Evolutionary conservation across 2,329 filamentous ascomycete species (phyloP).

Genomic region (Pseudophaeomoniella oleicola): DNA sequence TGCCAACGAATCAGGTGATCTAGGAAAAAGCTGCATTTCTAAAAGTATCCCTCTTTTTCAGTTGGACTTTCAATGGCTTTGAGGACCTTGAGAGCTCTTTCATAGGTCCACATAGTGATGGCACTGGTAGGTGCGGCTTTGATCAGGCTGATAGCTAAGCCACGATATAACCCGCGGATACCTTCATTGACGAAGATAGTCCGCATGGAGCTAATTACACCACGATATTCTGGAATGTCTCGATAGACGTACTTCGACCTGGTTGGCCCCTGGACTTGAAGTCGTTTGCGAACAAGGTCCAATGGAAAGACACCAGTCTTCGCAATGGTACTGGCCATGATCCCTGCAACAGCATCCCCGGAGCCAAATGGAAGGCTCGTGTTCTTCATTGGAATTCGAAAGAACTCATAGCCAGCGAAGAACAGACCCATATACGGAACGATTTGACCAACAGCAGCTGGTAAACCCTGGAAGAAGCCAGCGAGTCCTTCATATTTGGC

Average conservation of each 20-base stretch:
- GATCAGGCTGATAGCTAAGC: slow-evolving; percentile 72
- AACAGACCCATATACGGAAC: slow-evolving; percentile 96
- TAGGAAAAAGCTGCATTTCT: too few relatives aligned
- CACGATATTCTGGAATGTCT: slow-evolving; percentile 73
- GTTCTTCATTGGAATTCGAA: slow-evolving; percentile 45
- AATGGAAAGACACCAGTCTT: slow-evolving; percentile 90
- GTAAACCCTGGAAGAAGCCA: slow-evolving; percentile 81
- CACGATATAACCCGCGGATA: slow-evolving; percentile 67
- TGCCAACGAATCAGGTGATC: too few relatives aligned
- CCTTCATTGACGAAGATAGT: slow-evolving; percentile 62
- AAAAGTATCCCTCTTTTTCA: too few relatives aligned
- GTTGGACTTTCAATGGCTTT: too few relatives aligned
- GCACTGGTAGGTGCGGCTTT: slow-evolving; percentile 92
- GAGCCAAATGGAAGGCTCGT: slow-evolving; percentile 54
- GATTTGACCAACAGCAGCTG: slow-evolving; percentile 71
- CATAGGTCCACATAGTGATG: slow-evolving; percentile 91
- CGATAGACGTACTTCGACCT: slow-evolving; percentile 62
- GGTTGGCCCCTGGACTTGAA: slow-evolving; percentile 91
- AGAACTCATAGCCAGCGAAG: slow-evolving; percentile 73
- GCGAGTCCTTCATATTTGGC: slow-evolving; percentile 53
- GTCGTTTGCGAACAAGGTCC: slow-evolving; percentile 78
- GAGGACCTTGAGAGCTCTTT: slow-evolving; percentile 53
- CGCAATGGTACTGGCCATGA: slow-evolving; percentile 62
- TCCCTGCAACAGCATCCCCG: slow-evolving; percentile 70
- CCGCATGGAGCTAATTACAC: slow-evolving; percentile 49